Evolutionary conservation across 169 alveolate genomes (phyloP).

Genomic region (Plasmodium reichenowi): DNA sequence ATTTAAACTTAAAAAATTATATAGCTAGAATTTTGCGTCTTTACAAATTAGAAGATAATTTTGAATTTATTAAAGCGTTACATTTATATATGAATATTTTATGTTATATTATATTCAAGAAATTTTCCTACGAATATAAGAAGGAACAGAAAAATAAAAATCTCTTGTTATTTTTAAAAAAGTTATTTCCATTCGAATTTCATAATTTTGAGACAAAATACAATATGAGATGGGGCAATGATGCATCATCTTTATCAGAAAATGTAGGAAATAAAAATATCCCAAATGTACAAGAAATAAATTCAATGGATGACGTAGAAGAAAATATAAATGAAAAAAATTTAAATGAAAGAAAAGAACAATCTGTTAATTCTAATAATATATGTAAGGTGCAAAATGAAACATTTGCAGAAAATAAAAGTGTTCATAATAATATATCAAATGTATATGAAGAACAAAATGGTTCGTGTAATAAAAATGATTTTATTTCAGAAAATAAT

Average conservation of each 20-base stretch:
- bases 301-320: neutral
- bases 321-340: neutral
- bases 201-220: slow-evolving; percentile 59
- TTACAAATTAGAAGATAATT: slow-evolving; percentile 61
- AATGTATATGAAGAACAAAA: neutral
- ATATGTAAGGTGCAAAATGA: neutral
- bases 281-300: neutral
- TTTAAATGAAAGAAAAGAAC: neutral
- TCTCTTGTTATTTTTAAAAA: slow-evolving; percentile 53
- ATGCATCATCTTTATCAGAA: slow-evolving; percentile 18
- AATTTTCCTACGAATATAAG: slow-evolving; percentile 42
- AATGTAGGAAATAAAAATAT: neutral
- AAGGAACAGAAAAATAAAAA: slow-evolving; percentile 54
- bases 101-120: slow-evolving; percentile 61
- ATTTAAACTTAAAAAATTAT: slow-evolving; percentile 69
- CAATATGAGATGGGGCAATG: slow-evolving; percentile 70
- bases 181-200: slow-evolving; percentile 64
- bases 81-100: slow-evolving; percentile 70
- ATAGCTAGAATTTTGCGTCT: slow-evolving; percentile 64
- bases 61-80: slow-evolving; percentile 45
- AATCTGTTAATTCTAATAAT: neutral
- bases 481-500: neutral
- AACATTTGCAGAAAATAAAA: neutral
- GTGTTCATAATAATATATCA: neutral
- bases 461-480: neutral